Base-by-base conservation (phyloP, 805 yeast species). In the Kluyveromyces aestuarii region DNA sequence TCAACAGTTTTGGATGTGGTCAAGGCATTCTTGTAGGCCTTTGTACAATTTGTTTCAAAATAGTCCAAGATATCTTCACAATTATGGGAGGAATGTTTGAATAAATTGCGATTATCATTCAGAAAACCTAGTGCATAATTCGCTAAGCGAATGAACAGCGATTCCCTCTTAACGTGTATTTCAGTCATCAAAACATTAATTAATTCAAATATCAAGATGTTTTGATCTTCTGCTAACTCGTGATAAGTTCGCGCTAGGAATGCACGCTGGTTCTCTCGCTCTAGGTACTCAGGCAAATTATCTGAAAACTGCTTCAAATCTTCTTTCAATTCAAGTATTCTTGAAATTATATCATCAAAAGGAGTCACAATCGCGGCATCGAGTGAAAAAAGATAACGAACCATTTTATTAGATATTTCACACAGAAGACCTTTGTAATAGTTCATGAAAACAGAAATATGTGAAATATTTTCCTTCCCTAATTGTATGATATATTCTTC, bases 261-360 rank as follows among this genome's bases (percentile, higher is more conserved):
- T 2, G 44, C 30, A 13, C 44, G 16, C 21, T 41, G 44, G 8
- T 41, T 41, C n/a, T 41, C 44, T 13, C 6, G 44, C 11, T 18
- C 30, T 27, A 41, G 19, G 8, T 27, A 41, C n/a, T 16, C 17
- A 8, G 44, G 44, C 17, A 41, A 16, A 7, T 27, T 41, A n/a
- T 41, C 37, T 10, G 37, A 27, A 16, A 13, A 41, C 19, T 13
- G 14, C 13, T 46, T 44, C 40, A 63, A 48, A 2, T 49, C 54
- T 19, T 49, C 41, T n/a, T 56, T 49, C 8, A 61, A 33, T 13
- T 44, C 52, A 11, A 55, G 25, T 5, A 59, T 30, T 14, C 49
- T 55, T 17, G 55, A 56, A 7, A 62, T 36, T 11, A 56, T 53
- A 21, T 57, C 56, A 40, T 59, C 65, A 35, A 62, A 62, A 2